Evolutionary conservation across 1,284 basidiomycete species (phyloP).

Genomic region (Bondarzewia mesenterica): DNA sequence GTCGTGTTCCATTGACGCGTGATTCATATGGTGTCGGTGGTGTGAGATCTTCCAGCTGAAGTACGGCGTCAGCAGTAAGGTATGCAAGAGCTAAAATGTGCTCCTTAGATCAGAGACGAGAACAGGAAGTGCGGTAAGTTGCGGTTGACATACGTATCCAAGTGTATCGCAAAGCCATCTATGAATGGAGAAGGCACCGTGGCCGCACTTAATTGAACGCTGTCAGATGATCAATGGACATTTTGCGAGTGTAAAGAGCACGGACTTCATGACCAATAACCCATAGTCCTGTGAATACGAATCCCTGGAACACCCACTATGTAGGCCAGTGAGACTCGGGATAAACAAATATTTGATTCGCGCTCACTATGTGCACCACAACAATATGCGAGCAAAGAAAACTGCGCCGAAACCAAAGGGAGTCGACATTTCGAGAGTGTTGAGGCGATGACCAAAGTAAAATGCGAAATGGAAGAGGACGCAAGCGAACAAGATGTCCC

Average conservation of each 20-base stretch:
- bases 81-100: slow-evolving; percentile 19
- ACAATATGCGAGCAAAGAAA: neutral
- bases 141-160: slow-evolving; percentile 17
- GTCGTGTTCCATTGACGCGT: slow-evolving; percentile 41
- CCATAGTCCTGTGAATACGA: slow-evolving; percentile 53
- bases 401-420: neutral
- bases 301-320: slow-evolving; percentile 19
- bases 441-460: neutral
- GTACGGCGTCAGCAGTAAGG: slow-evolving; percentile 29
- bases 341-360: no score
- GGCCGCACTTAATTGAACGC: slow-evolving; percentile 18
- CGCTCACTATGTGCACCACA: neutral
- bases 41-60: slow-evolving; percentile 33
- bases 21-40: slow-evolving; percentile 29
- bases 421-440: neutral
- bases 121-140: neutral
- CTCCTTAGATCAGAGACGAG: neutral
- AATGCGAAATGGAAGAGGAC: neutral
- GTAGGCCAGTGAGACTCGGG: neutral
- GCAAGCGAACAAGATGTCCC: neutral
- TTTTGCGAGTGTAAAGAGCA: neutral
- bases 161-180: slow-evolving; percentile 18
- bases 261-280: slow-evolving; percentile 54
- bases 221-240: neutral
- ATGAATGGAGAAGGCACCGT: slow-evolving; percentile 21